Evolutionary conservation across 345 rosid species (phyloP), one percentile per base, ranked within the genome.

Genomic region (Stellera chamaejasme): DNA sequence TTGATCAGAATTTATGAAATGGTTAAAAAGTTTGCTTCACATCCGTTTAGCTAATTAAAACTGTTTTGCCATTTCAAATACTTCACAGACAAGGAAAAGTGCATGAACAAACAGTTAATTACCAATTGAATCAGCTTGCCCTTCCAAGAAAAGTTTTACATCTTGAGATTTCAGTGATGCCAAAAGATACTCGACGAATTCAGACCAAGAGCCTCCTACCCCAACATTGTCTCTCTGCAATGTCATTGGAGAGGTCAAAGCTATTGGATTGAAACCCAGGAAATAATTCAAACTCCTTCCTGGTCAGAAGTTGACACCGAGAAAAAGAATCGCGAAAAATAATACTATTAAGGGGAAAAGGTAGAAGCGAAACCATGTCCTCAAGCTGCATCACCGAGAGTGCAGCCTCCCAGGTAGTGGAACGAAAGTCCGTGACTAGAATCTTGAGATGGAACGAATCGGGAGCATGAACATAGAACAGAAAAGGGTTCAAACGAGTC

Each of bases 191-290:
- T 86, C 82, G 14, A 86, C 58, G 69, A 89, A 87, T 51, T 93
- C 97, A 6, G 81, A 79, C 97, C 89, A 84, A 15, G 92, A 82
- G 50, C 91, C 94, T 15, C 96, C 91, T 50, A 93, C 72, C 46
- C 99, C 97, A 50, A 77, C 72, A 64, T 66, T 74, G 61, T 93
- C 97, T 66, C 89, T 86, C 93, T 91, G 89, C 69, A 76, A 41
- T 32, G 52, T 39, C 41, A 52, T 36, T 46, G 10, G 27, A 19
- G 28, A 12, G 25, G 11, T 55, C 55, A 56, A 10, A 43, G 6
- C 41, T 50, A 45, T 26, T 9, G 5, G 8, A 16, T 2, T 9
- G 12, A 27, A 2, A 10, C 39, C 39, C 9, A 11, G 11, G 44
- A 5, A 23, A 13, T 9, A 39, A 15, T 45, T 27, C 57, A 4